phyloP scores from a whole-genome alignment of 2,329 filamentous ascomycete genomes.

The Ophiostoma ulmi region DNA sequence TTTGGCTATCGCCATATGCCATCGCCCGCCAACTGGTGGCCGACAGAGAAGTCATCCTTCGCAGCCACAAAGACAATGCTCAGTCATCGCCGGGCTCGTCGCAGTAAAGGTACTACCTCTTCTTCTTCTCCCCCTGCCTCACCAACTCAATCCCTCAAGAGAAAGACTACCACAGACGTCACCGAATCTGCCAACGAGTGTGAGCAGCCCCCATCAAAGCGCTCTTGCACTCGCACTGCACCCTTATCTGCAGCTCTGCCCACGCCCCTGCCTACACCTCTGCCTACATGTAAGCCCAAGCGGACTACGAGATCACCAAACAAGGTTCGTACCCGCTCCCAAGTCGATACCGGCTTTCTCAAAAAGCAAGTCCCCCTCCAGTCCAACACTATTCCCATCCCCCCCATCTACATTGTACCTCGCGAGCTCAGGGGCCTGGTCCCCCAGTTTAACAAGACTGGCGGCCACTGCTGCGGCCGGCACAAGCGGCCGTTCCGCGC shows the following conservation, averaged over 20 bases:
- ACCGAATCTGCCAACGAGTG: background rate
- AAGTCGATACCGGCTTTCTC: background rate
- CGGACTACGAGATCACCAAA: background rate
- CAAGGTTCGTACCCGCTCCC: background rate
- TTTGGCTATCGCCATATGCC: background rate
- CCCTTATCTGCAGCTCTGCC: background rate
- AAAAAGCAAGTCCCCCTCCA: background rate
- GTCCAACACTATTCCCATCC: background rate
- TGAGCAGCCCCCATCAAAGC: background rate
- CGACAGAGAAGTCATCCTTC: background rate
- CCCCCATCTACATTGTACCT: background rate
- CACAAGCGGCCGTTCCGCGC: background rate
- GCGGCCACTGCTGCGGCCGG: slow-evolving; percentile 7
- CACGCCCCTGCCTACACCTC: background rate
- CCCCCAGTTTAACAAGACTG: background rate
- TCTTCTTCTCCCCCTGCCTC: background rate
- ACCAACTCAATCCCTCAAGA: background rate
- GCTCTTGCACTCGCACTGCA: background rate
- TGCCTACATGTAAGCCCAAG: background rate
- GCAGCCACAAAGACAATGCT: background rate
- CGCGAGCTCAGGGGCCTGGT: background rate
- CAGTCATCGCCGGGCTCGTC: background rate
- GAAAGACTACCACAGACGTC: background rate
- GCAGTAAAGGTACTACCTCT: background rate
- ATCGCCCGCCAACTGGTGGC: background rate